A percentile compares a stretch with the other conserved stretches of the same genome.
These are phyloP conservation scores for Pyricularia pennisetigena DNA, from an alignment of 2,329 filamentous ascomycete genomes.

Conservation along the genomic window DNA sequence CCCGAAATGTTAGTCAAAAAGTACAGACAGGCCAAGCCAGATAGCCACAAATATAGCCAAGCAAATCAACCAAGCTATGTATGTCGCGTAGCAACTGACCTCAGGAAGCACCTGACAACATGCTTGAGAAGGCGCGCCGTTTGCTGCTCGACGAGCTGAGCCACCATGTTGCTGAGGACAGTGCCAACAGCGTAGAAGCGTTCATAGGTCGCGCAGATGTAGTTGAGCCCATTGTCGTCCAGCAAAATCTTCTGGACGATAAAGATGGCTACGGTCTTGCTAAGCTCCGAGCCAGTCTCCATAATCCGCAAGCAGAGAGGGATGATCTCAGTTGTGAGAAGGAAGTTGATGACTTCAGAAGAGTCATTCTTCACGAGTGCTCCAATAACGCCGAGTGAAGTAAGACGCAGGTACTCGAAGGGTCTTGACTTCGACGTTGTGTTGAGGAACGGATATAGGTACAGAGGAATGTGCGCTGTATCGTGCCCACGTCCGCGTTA, in stretches of 20 bases:
- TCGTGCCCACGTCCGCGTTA: background rate
- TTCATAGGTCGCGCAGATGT: slow-evolving; percentile 98
- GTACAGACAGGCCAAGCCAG: background rate
- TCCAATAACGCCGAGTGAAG: slow-evolving; percentile 91
- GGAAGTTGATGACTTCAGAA: slow-evolving; percentile 96
- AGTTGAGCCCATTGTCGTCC: slow-evolving; percentile 92
- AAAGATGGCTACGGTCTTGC: slow-evolving; percentile 98
- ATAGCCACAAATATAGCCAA: background rate
- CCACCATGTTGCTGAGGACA: slow-evolving; percentile 97
- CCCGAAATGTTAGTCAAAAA: slow-evolving; percentile 10
- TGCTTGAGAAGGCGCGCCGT: slow-evolving; percentile 94
- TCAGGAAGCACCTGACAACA: slow-evolving; percentile 91
- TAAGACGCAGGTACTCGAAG: slow-evolving; percentile 94
- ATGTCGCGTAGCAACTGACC: slow-evolving; percentile 44
- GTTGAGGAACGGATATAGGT: slow-evolving; percentile 96
- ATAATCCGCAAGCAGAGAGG: slow-evolving; percentile 95
- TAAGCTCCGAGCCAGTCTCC: slow-evolving; percentile 96
- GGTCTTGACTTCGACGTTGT: slow-evolving; percentile 96
- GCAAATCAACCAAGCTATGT: background rate
- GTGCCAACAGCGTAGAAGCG: slow-evolving; percentile 97
- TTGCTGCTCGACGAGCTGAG: slow-evolving; percentile 93
- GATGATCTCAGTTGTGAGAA: slow-evolving; percentile 96
- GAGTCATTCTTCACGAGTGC: slow-evolving; percentile 98
- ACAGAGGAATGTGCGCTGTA: slow-evolving; percentile 89
- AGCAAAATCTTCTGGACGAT: slow-evolving; percentile 98